A percentile compares a stretch with the other conserved stretches of the same genome.
Evolutionary conservation across 2,329 filamentous ascomycete genomes (phyloP).

Genomic region (Daldinia sp.): DNA sequence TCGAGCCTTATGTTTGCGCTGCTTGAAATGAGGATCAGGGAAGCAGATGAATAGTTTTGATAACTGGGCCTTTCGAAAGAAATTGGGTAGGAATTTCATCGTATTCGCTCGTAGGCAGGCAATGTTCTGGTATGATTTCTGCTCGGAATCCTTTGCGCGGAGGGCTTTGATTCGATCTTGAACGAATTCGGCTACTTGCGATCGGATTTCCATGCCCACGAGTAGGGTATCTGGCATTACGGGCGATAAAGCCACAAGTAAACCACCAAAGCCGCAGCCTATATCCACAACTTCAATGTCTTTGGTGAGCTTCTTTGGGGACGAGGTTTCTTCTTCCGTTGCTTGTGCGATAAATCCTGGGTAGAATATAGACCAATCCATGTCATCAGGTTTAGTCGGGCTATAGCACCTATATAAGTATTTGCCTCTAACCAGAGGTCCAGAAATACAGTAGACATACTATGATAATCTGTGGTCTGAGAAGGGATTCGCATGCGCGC

Average conservation of each 20-base stretch:
- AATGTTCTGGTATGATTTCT: constrained; percentile 81
- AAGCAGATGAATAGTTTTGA: constrained; percentile 97
- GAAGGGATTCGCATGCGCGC: constrained; percentile 97
- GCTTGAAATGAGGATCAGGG: constrained; percentile 97
- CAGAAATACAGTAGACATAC: constrained; percentile 64
- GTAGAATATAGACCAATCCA: constrained; percentile 92
- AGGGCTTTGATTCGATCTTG: constrained; percentile 87
- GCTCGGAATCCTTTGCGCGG: constrained; percentile 70
- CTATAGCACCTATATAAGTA: constrained; percentile 59
- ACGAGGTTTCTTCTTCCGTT: constrained; percentile 53
- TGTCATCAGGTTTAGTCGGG: constrained; percentile 80
- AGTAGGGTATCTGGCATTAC: constrained; percentile 84
- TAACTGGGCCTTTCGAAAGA: constrained; percentile 85
- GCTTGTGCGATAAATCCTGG: constrained; percentile 68
- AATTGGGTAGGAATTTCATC: constrained; percentile 99
- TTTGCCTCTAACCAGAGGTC: constrained; percentile 40
- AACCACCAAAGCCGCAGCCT: constrained; percentile 93
- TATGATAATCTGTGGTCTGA: constrained; percentile 92
- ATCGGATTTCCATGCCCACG: constrained; percentile 92
- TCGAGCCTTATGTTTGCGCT: constrained; percentile 94
- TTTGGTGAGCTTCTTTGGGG: constrained; percentile 64
- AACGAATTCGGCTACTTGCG: constrained; percentile 90
- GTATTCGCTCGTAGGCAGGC: constrained; percentile 91
- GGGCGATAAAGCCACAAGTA: constrained; percentile 87
- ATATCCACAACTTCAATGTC: constrained; percentile 95